phyloP scores from a whole-genome alignment of 208 protist species.

The Trypanosoma lewisi region DNA sequence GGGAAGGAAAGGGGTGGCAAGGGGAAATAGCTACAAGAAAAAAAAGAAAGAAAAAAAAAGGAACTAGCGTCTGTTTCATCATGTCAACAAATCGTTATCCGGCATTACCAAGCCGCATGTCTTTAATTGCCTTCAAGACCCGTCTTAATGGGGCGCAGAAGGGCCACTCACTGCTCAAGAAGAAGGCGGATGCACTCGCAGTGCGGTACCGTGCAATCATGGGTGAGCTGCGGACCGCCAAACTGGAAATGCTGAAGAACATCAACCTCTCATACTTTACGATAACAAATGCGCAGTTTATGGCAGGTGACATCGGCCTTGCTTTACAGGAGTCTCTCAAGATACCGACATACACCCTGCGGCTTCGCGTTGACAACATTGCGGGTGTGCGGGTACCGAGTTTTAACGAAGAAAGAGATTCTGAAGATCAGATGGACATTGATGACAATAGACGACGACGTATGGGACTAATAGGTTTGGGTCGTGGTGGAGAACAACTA shows the following conservation, averaged over 20 bases:
- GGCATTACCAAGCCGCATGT: slow-evolving; percentile 91
- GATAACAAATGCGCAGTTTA: slow-evolving; percentile 96
- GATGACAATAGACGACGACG: neutral
- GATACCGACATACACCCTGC: slow-evolving; percentile 84
- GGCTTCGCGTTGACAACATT: slow-evolving; percentile 96
- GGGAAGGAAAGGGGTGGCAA: no score
- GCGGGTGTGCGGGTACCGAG: slow-evolving; percentile 97
- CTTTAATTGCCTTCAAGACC: slow-evolving; percentile 91
- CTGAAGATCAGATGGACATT: neutral
- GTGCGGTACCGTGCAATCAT: slow-evolving; percentile 95
- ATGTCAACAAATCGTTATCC: slow-evolving; percentile 90
- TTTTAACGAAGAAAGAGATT: slow-evolving; percentile 57
- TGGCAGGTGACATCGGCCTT: slow-evolving; percentile 95
- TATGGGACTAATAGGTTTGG: slow-evolving; percentile 90
- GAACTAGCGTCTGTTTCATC: neutral
- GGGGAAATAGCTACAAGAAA: neutral
- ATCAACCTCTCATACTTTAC: slow-evolving; percentile 94
- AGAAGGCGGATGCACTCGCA: slow-evolving; percentile 99
- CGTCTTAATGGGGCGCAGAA: slow-evolving; percentile 96
- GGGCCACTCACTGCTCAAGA: slow-evolving; percentile 99
- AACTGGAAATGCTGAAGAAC: slow-evolving; percentile 83
- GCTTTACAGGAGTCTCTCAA: slow-evolving; percentile 94
- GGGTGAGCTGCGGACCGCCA: slow-evolving; percentile 91
- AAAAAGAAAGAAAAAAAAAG: neutral
- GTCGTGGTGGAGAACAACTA: slow-evolving; percentile 97